A percentile compares a stretch with the other conserved stretches of the same genome.
Evolutionary conservation across 2,329 filamentous ascomycete species (phyloP).

Genomic region (Sarocladium brachiariae): DNA sequence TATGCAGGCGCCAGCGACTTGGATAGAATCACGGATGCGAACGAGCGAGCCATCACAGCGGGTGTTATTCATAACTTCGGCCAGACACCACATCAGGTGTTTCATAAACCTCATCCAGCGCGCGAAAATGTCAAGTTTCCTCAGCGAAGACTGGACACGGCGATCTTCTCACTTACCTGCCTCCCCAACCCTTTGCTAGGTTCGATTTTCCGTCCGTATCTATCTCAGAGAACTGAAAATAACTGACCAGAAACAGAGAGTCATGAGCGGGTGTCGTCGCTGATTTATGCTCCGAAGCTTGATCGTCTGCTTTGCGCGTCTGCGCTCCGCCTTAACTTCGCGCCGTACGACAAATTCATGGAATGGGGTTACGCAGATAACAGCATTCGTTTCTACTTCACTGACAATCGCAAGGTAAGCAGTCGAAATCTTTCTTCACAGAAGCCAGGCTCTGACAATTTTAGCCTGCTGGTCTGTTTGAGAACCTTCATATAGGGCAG

Average conservation of each 20-base stretch:
- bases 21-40: conserved; percentile 81
- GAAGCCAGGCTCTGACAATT: conserved; percentile 19
- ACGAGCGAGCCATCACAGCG: conserved; percentile 82
- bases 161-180: conserved; percentile 67
- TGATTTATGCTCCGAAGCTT: conserved; percentile 71
- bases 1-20: conserved; percentile 92
- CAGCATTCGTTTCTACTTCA: conserved; percentile 83
- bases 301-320: conserved; percentile 80
- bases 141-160: conserved; percentile 66
- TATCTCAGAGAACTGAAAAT: background rate
- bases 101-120: conserved; percentile 71
- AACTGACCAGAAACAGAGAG: conserved; percentile 37
- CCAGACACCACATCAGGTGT: conserved; percentile 93
- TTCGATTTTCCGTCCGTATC: conserved; percentile 25
- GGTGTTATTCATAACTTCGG: conserved; percentile 98
- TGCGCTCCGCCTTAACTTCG: conserved; percentile 78
- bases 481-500: conserved; percentile 89
- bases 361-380: conserved; percentile 96
- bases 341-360: conserved; percentile 86
- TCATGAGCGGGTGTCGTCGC: conserved; percentile 70
- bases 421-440: background rate
- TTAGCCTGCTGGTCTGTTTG: conserved; percentile 72
- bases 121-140: conserved; percentile 62
- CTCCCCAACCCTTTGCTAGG: conserved; percentile 72
- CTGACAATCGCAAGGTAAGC: conserved; percentile 67